Evolutionary conservation across 257 asterid species (phyloP), one percentile per base, ranked within the genome.

Genomic region (Solanum pimpinellifolium): DNA sequence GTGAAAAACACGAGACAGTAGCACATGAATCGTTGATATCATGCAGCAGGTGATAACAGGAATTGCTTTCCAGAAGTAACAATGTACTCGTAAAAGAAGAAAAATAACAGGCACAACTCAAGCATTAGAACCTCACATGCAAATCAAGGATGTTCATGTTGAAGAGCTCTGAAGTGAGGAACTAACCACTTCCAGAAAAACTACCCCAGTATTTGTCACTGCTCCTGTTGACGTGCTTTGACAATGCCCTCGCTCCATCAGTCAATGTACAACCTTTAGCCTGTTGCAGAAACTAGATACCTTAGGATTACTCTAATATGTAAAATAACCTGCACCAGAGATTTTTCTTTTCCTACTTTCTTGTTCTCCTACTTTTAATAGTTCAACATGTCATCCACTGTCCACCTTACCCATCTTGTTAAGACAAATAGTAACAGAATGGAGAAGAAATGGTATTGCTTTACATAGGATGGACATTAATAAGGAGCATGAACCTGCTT

Each of bases 241-340:
- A 93, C 83, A 96, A 92, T 68, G 97, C 98, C 93, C 98, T 93
- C n/a, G 98, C 96, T 89, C 99, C 98, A 85, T 62, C 91, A 85
- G 95, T 93, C 95, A 96, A 87, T 77, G 83, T 87, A 20, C 96
- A 92, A 85, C 97, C 94, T 93, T 92, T 92, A 91, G 93, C 93
- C 98, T 96, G 88, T 15, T 90, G 86, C 80, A 86, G 89, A 73
- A 86, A 88, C 88, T 27, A 31, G 66, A 80, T 29, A 81, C 85
- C 46, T 81, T 16, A 81, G 85, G 41, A 11, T 49, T 81, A 31
- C 68, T 80, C 20, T 16, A 29, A 1, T 47, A 81, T 49, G 46
- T 16, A 16, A 5, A 47, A 80, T 29, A 27, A 9, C 18, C 29
- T 18, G 44, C 18, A n/a, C 41, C 41, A 11, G 29, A 49, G 29